Conservation (phyloP, 257 asterid species). For the Thymus mandschuricus region DNA sequence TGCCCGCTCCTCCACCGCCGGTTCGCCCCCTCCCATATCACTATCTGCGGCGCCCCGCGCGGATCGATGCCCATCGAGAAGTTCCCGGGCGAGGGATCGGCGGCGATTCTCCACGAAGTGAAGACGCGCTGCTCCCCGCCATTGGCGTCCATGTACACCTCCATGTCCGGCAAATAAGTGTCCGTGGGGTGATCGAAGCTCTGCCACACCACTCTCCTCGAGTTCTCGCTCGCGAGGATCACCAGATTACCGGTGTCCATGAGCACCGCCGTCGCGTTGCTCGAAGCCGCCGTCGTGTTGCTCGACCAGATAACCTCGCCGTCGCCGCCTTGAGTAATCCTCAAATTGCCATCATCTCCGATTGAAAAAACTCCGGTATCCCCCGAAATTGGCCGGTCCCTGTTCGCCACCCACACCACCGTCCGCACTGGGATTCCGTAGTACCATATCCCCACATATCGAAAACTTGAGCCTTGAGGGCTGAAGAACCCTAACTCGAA, state of each 20-base stretch:
- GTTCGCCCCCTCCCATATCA: constrained; percentile 66
- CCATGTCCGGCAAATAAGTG: constrained; percentile 66
- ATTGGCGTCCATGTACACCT: constrained; percentile 27
- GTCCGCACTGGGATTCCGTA: constrained; percentile 32
- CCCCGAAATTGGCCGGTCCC: constrained; percentile 57
- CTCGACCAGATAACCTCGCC: constrained; percentile 48
- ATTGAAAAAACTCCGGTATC: constrained; percentile 46
- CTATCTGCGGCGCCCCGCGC: constrained; percentile 70
- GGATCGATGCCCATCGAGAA: constrained; percentile 71
- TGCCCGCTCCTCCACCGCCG: constrained; percentile 84
- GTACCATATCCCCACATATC: constrained; percentile 81
- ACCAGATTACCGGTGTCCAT: constrained; percentile 54
- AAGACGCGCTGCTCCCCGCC: constrained; percentile 44
- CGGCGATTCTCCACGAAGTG: constrained; percentile 58
- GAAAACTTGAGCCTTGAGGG: constrained; percentile 44
- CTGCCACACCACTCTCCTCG: constrained; percentile 39
- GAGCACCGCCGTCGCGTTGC: constrained; percentile 48
- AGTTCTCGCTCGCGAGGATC: background rate
- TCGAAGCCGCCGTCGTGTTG: constrained; percentile 31
- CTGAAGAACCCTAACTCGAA: constrained; percentile 76
- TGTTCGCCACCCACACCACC: constrained; percentile 80
- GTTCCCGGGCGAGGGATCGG: constrained; percentile 70
- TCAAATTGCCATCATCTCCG: constrained; percentile 45
- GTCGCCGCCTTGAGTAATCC: constrained; percentile 42
- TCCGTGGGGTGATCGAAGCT: constrained; percentile 69